A percentile compares a stretch with the other conserved stretches of the same genome.
Evolutionary conservation across 805 yeast genomes (phyloP).

Genomic region (Zygosaccharomyces bailii): DNA sequence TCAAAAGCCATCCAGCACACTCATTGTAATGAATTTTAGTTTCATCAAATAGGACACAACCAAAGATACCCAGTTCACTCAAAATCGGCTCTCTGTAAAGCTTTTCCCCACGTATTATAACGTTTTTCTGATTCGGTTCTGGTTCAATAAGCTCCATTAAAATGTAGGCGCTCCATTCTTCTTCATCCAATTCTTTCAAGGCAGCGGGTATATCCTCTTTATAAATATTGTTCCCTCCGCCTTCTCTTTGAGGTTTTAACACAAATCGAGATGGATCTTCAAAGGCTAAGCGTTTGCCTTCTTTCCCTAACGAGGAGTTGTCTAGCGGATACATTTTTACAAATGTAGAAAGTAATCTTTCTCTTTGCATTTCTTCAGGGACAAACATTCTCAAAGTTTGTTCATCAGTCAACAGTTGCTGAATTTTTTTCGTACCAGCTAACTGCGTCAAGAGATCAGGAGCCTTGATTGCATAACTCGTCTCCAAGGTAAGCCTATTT

Average conservation of each 20-base stretch:
- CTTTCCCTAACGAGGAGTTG: slow-evolving; percentile 54
- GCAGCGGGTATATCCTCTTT: slow-evolving; percentile 79
- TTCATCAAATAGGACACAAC: slow-evolving; percentile 73
- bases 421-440: slow-evolving; percentile 91
- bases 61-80: slow-evolving; percentile 90
- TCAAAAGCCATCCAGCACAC: slow-evolving; percentile 77
- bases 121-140: slow-evolving; percentile 55
- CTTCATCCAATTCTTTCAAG: slow-evolving; percentile 53
- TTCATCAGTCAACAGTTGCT: slow-evolving; percentile 73
- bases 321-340: slow-evolving; percentile 88
- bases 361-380: slow-evolving; percentile 34
- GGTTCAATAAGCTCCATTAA: slow-evolving; percentile 92
- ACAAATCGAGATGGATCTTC: slow-evolving; percentile 70
- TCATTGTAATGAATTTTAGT: slow-evolving; percentile 57
- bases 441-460: slow-evolving; percentile 87
- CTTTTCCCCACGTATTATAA: slow-evolving; percentile 64
- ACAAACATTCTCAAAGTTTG: slow-evolving; percentile 46
- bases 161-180: slow-evolving; percentile 86
- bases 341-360: slow-evolving; percentile 50
- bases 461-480: slow-evolving; percentile 79
- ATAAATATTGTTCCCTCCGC: slow-evolving; percentile 96
- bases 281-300: slow-evolving; percentile 65
- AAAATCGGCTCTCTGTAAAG: slow-evolving; percentile 69
- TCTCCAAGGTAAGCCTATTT: slow-evolving; percentile 68
- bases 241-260: slow-evolving; percentile 96